Base-by-base conservation (phyloP, 805 yeast species). In the Wickerhamomyces silvicola region DNA sequence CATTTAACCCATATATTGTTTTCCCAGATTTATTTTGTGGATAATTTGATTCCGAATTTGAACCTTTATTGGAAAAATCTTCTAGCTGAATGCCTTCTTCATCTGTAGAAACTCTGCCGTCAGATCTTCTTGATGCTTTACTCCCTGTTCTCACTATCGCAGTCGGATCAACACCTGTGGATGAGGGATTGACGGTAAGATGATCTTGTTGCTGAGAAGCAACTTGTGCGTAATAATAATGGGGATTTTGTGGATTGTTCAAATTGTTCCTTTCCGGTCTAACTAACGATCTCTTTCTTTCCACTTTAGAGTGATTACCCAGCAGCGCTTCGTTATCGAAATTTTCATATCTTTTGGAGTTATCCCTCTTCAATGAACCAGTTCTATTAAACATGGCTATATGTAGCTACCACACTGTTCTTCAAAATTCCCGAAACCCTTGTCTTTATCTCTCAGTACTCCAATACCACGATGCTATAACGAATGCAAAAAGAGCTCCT, bases 181-280 rank as follows among this genome's bases (percentile, higher is more conserved):
- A 57, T 0, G 84, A 74, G 2, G 92, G 86, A 44, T 69, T 74
- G 23, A 83, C 78, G 33, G 64, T 66, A 39, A 84, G 57, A 45
- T 77, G 77, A 35, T 66, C 70, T 10, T 75, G 64, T 47, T 81
- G 78, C 39, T 78, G 79, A 25, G 77, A 72, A 2, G 85, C 77
- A 23, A 78, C 77, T 45, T 80, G 86, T 10, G 82, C 70, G 56
- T 85, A 86, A 56, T 82, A 86, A 57, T 68, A 82, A 36, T 79
- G 75, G 3, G 90, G 92, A 52, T 83, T 82, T 32, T 68, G 70
- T n/a, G 72, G 75, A 45, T 75, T 68, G 41, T 75, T 70, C 32
- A 71, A 51, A 29, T 76, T 60, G 24, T 81, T 77, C 44, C 97
- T 73, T 50, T 90, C 97, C 4, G 94, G 94, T 39, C 85, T 71